These are phyloP conservation scores for Oidiodendron maius DNA, from an alignment of 495 filamentous ascomycete genomes.

Conservation along the genomic window DNA sequence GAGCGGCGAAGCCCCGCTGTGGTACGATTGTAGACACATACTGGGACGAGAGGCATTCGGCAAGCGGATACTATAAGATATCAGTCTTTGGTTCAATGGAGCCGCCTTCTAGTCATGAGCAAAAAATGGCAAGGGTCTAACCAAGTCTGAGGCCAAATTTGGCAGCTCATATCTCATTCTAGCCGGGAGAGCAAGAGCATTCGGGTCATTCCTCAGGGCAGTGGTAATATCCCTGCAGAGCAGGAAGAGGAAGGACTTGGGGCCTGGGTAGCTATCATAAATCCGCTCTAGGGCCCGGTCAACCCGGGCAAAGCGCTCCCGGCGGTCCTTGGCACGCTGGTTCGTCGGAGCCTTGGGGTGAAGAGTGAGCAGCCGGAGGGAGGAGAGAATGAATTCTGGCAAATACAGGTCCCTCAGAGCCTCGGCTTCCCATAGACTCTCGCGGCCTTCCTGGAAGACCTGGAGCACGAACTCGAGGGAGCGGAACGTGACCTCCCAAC, in stretches of 20 bases:
- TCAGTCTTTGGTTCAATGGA: neutral
- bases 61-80: constrained; percentile 17
- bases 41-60: constrained; percentile 15
- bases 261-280: constrained; percentile 29
- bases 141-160: constrained; percentile 27
- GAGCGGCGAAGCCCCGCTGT: constrained; percentile 10
- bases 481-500: constrained; percentile 32
- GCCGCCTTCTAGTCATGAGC: neutral
- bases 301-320: constrained; percentile 30
- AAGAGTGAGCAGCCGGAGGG: constrained; percentile 28
- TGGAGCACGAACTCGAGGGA: constrained; percentile 30
- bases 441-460: constrained; percentile 25
- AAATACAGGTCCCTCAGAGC: constrained; percentile 29
- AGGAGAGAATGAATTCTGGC: constrained; percentile 28
- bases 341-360: constrained; percentile 28
- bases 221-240: constrained; percentile 29
- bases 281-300: constrained; percentile 28
- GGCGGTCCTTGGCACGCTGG: constrained; percentile 23
- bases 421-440: constrained; percentile 26
- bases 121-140: too few species aligned
- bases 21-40: constrained; percentile 26
- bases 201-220: constrained; percentile 25
- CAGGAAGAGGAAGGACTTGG: constrained; percentile 27
- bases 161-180: constrained; percentile 25
- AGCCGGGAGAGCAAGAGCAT: constrained; percentile 25